These are phyloP conservation scores for Boletus subcaerulescens DNA, from an alignment of 768 basidiomycete species.

Conservation along the genomic window DNA sequence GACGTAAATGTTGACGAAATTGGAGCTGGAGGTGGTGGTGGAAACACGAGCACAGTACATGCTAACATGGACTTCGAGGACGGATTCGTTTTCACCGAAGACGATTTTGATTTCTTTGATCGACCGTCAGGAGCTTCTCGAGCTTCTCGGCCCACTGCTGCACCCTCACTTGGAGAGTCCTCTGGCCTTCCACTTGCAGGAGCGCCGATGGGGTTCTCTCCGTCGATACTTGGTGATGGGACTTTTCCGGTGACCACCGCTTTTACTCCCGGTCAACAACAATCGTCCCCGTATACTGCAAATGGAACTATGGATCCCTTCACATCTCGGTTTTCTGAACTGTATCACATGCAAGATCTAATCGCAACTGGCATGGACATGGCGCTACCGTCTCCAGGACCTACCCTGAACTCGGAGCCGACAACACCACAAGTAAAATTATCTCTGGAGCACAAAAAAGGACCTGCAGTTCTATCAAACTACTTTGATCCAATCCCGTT, in stretches of 20 bases:
- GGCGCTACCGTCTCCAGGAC: slow-evolving; percentile 50
- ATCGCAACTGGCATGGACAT: slow-evolving; percentile 39
- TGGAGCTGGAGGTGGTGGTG: slow-evolving; percentile 27
- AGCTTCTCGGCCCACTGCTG: slow-evolving; percentile 15
- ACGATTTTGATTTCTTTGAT: slow-evolving; percentile 89
- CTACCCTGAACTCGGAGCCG: slow-evolving; percentile 49
- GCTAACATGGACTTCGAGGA: slow-evolving; percentile 53
- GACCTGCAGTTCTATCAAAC: slow-evolving; percentile 20
- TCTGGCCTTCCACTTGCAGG: slow-evolving; percentile 33
- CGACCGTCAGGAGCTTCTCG: slow-evolving; percentile 39
- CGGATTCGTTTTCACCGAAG: slow-evolving; percentile 65
- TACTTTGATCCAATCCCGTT: slow-evolving; percentile 78
- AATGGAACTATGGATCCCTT: slow-evolving; percentile 20
- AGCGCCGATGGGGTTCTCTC: slow-evolving; percentile 33
- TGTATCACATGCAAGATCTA: slow-evolving; percentile 25
- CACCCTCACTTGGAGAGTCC: slow-evolving; percentile 14
- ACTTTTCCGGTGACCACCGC: slow-evolving; percentile 21
- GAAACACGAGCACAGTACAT: slow-evolving; percentile 21
- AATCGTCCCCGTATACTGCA: slow-evolving; percentile 29
- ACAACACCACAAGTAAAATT: slow-evolving; percentile 54
- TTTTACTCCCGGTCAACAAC: slow-evolving; percentile 30
- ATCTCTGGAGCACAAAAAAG: slow-evolving; percentile 25
- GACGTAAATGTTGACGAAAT: slow-evolving; percentile 43
- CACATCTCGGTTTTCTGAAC: slow-evolving; percentile 21
- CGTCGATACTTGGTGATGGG: slow-evolving; percentile 31